Conservation (phyloP, 768 basidiomycete genomes). For the Lactarius tabidus region DNA sequence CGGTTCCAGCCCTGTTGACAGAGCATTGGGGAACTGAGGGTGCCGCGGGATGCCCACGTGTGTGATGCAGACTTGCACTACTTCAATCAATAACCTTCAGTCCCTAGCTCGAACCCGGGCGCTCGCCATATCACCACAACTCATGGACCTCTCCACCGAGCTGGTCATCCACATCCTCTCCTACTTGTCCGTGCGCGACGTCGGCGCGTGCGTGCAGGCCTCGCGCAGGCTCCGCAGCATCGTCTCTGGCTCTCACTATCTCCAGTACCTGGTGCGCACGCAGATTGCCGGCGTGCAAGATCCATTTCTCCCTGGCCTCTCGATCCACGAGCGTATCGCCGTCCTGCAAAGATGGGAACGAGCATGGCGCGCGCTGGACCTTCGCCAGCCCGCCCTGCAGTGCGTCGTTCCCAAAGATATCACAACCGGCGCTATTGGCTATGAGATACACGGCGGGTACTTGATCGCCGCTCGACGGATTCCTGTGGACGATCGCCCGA, state of each 20-base stretch:
- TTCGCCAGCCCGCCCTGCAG: slow-evolving; percentile 13
- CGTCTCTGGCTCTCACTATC: slow-evolving; percentile 15
- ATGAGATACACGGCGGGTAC: slow-evolving; percentile 20
- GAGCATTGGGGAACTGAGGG: background rate
- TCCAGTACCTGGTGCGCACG: slow-evolving; percentile 18
- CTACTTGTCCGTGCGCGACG: slow-evolving; percentile 15
- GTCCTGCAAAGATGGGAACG: slow-evolving; percentile 17
- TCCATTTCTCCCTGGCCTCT: slow-evolving; percentile 10
- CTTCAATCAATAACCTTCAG: background rate
- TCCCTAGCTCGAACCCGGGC: slow-evolving; percentile 6
- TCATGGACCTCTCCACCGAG: slow-evolving; percentile 22
- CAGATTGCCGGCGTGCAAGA: slow-evolving; percentile 18
- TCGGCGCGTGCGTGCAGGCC: slow-evolving; percentile 14
- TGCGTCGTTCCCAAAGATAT: slow-evolving; percentile 15
- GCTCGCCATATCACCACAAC: slow-evolving; percentile 15
- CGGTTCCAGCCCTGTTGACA: background rate
- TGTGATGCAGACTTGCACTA: slow-evolving; percentile 1
- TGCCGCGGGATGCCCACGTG: slow-evolving; percentile 5
- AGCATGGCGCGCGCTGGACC: slow-evolving; percentile 15
- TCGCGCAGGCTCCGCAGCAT: slow-evolving; percentile 15
- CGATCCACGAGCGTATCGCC: slow-evolving; percentile 15
- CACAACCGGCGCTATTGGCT: slow-evolving; percentile 7
- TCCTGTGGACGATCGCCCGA: slow-evolving; percentile 17
- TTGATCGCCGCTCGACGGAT: slow-evolving; percentile 15
- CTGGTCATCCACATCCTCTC: slow-evolving; percentile 22